Evolutionary conservation across 1,284 basidiomycete genomes (phyloP).

Genomic region (Exobasidium rhododendri): DNA sequence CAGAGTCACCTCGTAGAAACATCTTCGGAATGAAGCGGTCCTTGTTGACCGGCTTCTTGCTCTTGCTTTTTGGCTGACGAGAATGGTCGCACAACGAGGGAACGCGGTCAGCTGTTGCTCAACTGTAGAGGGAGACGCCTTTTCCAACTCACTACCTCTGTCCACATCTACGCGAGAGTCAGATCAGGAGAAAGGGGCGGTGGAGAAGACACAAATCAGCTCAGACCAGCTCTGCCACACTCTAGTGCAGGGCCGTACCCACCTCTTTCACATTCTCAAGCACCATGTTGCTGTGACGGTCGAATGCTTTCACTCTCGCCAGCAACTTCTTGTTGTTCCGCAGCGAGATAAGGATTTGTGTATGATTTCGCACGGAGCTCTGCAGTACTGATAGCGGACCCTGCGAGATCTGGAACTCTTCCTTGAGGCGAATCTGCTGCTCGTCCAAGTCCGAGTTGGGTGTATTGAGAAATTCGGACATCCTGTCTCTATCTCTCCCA

Average conservation of each 20-base stretch:
- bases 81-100: too few relatives aligned
- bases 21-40: slow-evolving; percentile 98
- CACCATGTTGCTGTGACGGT: slow-evolving; percentile 97
- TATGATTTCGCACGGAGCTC: slow-evolving; percentile 94
- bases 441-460: slow-evolving; percentile 97
- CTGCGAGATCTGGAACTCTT: slow-evolving; percentile 58
- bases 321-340: slow-evolving; percentile 98
- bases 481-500: too few relatives aligned
- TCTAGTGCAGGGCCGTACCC: slow-evolving; percentile 3
- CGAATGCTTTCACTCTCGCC: slow-evolving; percentile 96
- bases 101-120: not conserved
- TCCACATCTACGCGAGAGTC: slow-evolving; percentile 94
- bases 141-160: slow-evolving; percentile 68
- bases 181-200: too few relatives aligned
- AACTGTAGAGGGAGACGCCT: too few relatives aligned
- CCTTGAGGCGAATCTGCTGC: slow-evolving; percentile 87
- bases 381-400: slow-evolving; percentile 96
- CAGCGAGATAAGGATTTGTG: slow-evolving; percentile 93
- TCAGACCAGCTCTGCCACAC: too few relatives aligned
- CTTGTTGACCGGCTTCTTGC: slow-evolving; percentile 90
- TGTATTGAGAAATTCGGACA: slow-evolving; percentile 63
- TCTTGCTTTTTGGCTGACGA: slow-evolving; percentile 80
- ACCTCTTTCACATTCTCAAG: slow-evolving; percentile 54
- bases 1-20: slow-evolving; percentile 61
- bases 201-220: too few relatives aligned